A percentile compares a stretch with the other conserved stretches of the same genome.
These are phyloP conservation scores for Eragrostis tef DNA, from an alignment of 202 grass and related monocot genomes.

Conservation along the genomic window DNA sequence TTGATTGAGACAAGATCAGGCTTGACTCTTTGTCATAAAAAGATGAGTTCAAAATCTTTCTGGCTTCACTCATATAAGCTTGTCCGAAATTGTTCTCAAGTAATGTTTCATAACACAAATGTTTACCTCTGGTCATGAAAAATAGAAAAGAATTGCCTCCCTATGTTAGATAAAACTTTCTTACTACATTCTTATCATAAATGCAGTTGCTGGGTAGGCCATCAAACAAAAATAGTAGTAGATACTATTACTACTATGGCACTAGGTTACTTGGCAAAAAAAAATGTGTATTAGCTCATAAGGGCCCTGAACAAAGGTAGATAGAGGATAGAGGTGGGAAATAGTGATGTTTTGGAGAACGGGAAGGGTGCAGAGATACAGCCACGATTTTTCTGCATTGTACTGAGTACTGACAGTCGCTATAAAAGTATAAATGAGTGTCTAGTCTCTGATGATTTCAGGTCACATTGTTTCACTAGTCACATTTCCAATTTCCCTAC, in stretches of 20 bases:
- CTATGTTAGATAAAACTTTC: background rate
- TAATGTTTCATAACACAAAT: slow-evolving; percentile 5
- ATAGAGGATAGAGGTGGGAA: background rate
- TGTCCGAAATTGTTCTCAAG: background rate
- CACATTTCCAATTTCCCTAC: background rate
- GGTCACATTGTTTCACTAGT: background rate
- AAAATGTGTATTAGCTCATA: background rate
- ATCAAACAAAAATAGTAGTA: slow-evolving; percentile 10
- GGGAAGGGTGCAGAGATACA: background rate
- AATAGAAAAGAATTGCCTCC: background rate
- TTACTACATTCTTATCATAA: slow-evolving; percentile 10
- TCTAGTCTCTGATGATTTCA: background rate
- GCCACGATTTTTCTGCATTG: background rate
- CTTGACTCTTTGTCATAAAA: background rate
- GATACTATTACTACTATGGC: background rate
- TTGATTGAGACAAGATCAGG: background rate
- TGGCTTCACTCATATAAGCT: background rate
- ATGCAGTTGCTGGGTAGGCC: background rate
- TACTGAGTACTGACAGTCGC: background rate
- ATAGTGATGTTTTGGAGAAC: background rate
- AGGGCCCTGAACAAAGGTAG: background rate
- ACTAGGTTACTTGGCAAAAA: background rate
- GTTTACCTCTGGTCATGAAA: background rate
- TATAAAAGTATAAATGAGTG: background rate
- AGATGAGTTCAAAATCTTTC: background rate